Conservation (phyloP, 1,284 basidiomycete species). For the Trametes versicolor region DNA sequence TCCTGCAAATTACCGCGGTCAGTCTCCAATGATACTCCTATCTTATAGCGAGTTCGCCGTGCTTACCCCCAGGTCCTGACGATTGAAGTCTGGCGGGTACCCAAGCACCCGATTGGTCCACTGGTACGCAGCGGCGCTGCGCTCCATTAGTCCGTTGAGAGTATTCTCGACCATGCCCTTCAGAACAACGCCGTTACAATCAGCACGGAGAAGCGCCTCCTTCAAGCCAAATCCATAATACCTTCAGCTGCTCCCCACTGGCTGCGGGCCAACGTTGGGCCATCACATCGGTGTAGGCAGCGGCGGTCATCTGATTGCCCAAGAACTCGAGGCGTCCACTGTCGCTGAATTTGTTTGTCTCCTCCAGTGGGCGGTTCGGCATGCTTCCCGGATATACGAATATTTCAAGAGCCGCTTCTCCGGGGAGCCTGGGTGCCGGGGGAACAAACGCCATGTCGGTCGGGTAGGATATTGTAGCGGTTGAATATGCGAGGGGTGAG, state of each 20-base stretch:
- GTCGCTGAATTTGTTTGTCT: slow-evolving; percentile 13
- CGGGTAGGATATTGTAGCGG: background rate
- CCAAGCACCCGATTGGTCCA: slow-evolving; percentile 10
- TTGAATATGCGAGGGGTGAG: background rate
- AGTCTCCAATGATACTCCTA: background rate
- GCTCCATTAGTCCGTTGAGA: slow-evolving; percentile 7
- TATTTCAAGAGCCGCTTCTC: slow-evolving; percentile 10
- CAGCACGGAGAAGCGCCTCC: background rate
- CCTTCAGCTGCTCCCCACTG: background rate
- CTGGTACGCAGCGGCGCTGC: slow-evolving; percentile 5
- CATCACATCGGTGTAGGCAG: slow-evolving; percentile 16
- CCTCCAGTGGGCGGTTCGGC: background rate
- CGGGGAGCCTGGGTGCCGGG: slow-evolving; percentile 7
- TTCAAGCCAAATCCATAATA: background rate
- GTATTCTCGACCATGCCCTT: slow-evolving; percentile 2
- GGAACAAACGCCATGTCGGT: slow-evolving; percentile 7
- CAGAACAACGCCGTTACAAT: background rate
- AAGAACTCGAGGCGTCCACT: slow-evolving; percentile 9
- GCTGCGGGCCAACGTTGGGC: background rate
- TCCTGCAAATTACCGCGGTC: background rate
- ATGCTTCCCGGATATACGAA: slow-evolving; percentile 13
- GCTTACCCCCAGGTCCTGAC: slow-evolving; percentile 5
- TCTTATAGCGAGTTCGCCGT: too few species aligned
- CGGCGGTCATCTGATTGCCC: background rate
- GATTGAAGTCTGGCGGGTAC: slow-evolving; percentile 12